Evolutionary conservation across 2,329 filamentous ascomycete genomes (phyloP).

Genomic region (Cladosporium halotolerans): DNA sequence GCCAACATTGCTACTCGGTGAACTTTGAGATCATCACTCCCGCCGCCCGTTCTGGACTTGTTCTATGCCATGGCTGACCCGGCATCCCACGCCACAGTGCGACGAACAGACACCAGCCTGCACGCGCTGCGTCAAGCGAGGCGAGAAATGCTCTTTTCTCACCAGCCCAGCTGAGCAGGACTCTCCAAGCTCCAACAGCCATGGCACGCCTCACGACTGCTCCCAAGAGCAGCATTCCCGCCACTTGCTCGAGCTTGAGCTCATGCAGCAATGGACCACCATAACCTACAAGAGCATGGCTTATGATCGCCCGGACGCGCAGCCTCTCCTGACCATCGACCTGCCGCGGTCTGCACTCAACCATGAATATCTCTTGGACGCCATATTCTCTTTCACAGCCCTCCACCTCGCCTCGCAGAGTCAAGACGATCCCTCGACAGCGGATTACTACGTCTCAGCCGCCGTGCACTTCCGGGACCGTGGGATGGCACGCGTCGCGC

Average conservation of each 20-base stretch:
- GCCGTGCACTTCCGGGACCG: not conserved
- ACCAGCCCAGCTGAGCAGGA: not conserved
- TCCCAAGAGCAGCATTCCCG: slow-evolving; percentile 1
- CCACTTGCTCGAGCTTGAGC: slow-evolving; percentile 18
- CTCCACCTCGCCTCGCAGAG: slow-evolving; percentile 17
- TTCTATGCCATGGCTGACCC: not conserved
- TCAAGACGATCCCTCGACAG: slow-evolving; percentile 9
- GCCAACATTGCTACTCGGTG: no score
- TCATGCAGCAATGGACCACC: slow-evolving; percentile 20
- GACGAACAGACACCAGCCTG: slow-evolving; percentile 4
- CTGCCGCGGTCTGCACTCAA: slow-evolving; percentile 17
- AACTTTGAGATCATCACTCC: no score
- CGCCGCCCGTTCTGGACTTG: no score
- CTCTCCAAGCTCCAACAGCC: slow-evolving; percentile 2
- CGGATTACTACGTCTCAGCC: slow-evolving; percentile 1
- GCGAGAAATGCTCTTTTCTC: slow-evolving; percentile 19
- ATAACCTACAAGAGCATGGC: slow-evolving; percentile 16
- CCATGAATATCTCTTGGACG: slow-evolving; percentile 18
- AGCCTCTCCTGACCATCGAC: slow-evolving; percentile 8
- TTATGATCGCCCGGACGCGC: not conserved
- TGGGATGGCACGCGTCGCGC: slow-evolving; percentile 3
- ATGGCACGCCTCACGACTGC: slow-evolving; percentile 8
- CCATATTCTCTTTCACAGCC: slow-evolving; percentile 19
- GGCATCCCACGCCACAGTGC: not conserved
- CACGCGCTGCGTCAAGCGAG: slow-evolving; percentile 16